Base-by-base conservation (phyloP, 148 eudicot genomes). In the Diospyros kaki region DNA sequence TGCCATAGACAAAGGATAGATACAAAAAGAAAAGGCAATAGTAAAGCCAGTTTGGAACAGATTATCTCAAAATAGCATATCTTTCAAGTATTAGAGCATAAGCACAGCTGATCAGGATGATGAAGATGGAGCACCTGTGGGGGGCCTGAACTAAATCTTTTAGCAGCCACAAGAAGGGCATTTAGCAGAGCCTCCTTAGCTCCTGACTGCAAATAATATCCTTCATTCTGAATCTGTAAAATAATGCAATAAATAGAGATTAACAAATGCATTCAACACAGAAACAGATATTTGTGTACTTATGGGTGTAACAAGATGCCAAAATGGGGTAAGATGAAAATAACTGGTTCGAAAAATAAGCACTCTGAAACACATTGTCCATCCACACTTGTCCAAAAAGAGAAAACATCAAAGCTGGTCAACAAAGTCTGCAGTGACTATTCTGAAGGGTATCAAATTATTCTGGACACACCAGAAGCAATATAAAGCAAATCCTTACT, bases 151-250 rank as follows among this genome's bases (percentile, higher is more conserved):
- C 93, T 85, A 86, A 89, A 94, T 86, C 87, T 87, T 78, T 85
- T 87, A 79, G 98, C 98, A 67, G 97, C 96, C 68, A 90, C 15
- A 67, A 94, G 87, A 76, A 94, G 88, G 67, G 96, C 96, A 82
- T 87, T 84, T 64, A 90, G 80, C 45, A 94, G 77, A 75, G 93
- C 88, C 78, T 92, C 97, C 80, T 90, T 94, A 56, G 91, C 92
- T 72, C 80, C 97, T 43, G 67, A 68, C 69, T 94, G 97, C 82
- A 94, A 85, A 81, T 84, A 77, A 74, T 76, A 78, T 69, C 96
- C 98, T 89, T 90, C 98, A 86, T 81, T 90, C 73, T 87, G 90
- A 73, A 94, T 92, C 98, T 94, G 87, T 55, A 74, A 77, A 70
- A 64, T 52, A 66, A 54, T 42, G 18, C 40, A 39, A 70, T 4